phyloP scores from a whole-genome alignment of 305 asterid genomes.

The Solanum aculeatissimum region DNA sequence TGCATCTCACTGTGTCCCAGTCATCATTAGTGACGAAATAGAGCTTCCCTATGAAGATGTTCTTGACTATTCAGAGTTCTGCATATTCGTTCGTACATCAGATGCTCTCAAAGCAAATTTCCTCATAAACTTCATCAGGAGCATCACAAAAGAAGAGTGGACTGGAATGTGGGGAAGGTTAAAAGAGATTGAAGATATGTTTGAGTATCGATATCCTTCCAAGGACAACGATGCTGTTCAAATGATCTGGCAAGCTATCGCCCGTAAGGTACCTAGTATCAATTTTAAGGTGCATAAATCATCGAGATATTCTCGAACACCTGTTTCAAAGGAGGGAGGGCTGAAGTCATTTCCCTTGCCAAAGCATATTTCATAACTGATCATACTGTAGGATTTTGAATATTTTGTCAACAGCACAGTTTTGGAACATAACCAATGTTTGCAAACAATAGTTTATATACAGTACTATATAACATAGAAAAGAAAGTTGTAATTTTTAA shows the following conservation, averaged over 20 bases:
- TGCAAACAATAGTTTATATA: not conserved
- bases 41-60: constrained; percentile 83
- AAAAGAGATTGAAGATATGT: constrained; percentile 48
- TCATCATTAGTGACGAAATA: constrained; percentile 67
- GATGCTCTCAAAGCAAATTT: constrained; percentile 55
- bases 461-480: not conserved
- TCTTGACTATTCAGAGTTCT: constrained; percentile 66
- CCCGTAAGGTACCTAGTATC: constrained; percentile 53
- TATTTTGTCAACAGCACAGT: not conserved
- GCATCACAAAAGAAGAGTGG: constrained; percentile 55
- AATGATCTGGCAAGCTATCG: constrained; percentile 81
- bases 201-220: constrained; percentile 63
- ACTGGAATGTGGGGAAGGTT: constrained; percentile 67
- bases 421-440: not conserved
- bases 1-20: constrained; percentile 80
- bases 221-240: constrained; percentile 74
- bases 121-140: constrained; percentile 48
- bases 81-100: constrained; percentile 45
- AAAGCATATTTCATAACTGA: constrained; percentile 28
- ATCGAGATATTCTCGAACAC: constrained; percentile 24
- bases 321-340: constrained; percentile 6
- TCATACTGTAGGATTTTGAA: not conserved
- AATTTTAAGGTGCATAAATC: constrained; percentile 33
- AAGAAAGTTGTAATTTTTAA: not conserved
- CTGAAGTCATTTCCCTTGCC: constrained; percentile 27